A percentile compares a stretch with the other conserved stretches of the same genome.
These are phyloP conservation scores for Neocatenulostroma microsporum DNA, from an alignment of 2,329 filamentous ascomycete species.

Conservation along the genomic window DNA sequence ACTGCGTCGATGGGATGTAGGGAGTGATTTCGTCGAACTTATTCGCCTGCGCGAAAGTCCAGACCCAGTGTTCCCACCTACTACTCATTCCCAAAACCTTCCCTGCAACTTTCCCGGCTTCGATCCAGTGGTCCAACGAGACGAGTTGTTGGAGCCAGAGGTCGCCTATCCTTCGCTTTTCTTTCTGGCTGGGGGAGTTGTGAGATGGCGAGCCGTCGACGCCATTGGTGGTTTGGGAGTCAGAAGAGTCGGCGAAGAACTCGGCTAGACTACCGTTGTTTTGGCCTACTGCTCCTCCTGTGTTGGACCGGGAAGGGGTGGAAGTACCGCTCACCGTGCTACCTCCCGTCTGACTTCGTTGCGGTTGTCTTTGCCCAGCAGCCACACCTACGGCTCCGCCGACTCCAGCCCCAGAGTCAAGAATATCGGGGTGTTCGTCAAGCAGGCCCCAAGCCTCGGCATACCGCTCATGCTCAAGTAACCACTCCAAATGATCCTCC, in stretches of 20 bases:
- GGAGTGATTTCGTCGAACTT: conserved; percentile 85
- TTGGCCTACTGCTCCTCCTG: no score
- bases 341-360: no score
- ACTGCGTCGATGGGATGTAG: conserved; percentile 68
- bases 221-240: conserved; percentile 52
- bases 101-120: conserved; percentile 71
- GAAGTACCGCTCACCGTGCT: conserved; percentile 10
- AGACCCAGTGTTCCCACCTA: conserved; percentile 93
- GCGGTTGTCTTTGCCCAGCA: no score
- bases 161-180: conserved; percentile 86
- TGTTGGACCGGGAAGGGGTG: conserved; percentile 40
- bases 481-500: conserved; percentile 76
- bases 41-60: conserved; percentile 76
- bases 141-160: conserved; percentile 87
- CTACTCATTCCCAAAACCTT: conserved; percentile 72
- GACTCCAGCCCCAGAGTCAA: no score
- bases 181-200: conserved; percentile 63
- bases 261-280: conserved; percentile 24
- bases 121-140: conserved; percentile 62
- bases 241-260: conserved; percentile 51
- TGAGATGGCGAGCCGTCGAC: conserved; percentile 39
- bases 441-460: conserved; percentile 82
- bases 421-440: conserved; percentile 73
- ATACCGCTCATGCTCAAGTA: conserved; percentile 73
- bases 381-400: no score